Conservation (phyloP, 1,284 basidiomycete species). For the Meira nashicola region DNA sequence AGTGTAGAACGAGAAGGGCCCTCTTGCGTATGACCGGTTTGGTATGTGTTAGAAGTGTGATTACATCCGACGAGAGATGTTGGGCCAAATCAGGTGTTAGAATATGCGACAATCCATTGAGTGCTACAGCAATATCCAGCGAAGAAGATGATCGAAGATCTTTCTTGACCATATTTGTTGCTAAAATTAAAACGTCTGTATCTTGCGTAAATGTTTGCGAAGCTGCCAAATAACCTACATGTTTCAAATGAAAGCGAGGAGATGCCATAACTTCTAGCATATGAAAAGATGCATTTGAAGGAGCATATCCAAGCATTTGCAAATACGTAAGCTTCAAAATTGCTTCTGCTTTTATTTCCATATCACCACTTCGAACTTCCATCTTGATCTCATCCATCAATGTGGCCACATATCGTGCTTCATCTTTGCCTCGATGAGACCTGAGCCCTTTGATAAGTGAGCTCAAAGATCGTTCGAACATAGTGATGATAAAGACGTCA, state of each 20-base stretch:
- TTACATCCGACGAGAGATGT: constrained; percentile 80
- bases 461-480: constrained; percentile 50
- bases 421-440: constrained; percentile 53
- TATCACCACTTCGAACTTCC: constrained; percentile 88
- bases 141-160: constrained; percentile 71
- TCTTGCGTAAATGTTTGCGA: constrained; percentile 85
- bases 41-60: constrained; percentile 85
- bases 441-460: constrained; percentile 52
- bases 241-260: constrained; percentile 81
- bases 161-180: constrained; percentile 97
- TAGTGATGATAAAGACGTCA: constrained; percentile 10
- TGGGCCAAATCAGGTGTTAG: constrained; percentile 80
- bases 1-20: constrained; percentile 73
- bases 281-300: constrained; percentile 59
- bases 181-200: constrained; percentile 94
- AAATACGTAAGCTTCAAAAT: constrained; percentile 96
- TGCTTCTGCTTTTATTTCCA: constrained; percentile 92
- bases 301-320: constrained; percentile 74
- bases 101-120: constrained; percentile 83
- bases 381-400: constrained; percentile 69
- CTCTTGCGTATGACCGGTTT: constrained; percentile 77
- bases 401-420: constrained; percentile 55
- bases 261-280: constrained; percentile 98
- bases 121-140: constrained; percentile 71
- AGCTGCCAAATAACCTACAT: constrained; percentile 91